phyloP scores from a whole-genome alignment of 495 filamentous ascomycete genomes.

The Collariella sp. region DNA sequence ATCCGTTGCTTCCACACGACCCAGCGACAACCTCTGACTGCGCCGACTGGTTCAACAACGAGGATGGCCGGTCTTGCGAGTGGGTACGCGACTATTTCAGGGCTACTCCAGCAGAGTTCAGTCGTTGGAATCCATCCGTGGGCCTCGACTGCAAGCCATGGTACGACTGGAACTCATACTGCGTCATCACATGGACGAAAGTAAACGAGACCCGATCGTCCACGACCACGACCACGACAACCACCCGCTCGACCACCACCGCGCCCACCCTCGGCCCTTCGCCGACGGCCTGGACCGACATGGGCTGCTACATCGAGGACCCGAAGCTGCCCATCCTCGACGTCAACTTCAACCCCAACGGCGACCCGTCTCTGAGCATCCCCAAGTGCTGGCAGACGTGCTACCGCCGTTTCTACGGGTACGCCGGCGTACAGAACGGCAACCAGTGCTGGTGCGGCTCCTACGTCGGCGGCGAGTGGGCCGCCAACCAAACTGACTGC shows the following conservation, averaged over 20 bases:
- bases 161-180: constrained; percentile 13
- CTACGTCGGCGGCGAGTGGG: constrained; percentile 17
- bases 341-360: constrained; percentile 2
- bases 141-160: constrained; percentile 17
- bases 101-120: constrained; percentile 11
- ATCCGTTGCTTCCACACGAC: background rate
- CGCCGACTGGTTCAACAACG: constrained; percentile 16
- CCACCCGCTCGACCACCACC: constrained; percentile 1
- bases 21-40: constrained; percentile 2
- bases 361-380: constrained; percentile 7
- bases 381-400: constrained; percentile 12
- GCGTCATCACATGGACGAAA: constrained; percentile 10
- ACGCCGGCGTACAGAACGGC: constrained; percentile 18
- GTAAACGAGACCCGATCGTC: background rate
- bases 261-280: constrained; percentile 10
- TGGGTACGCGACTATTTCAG: constrained; percentile 9
- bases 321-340: constrained; percentile 8
- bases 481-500: constrained; percentile 17
- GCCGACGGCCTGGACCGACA: constrained; percentile 10
- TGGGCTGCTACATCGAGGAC: constrained; percentile 17
- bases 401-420: constrained; percentile 8
- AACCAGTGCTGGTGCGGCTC: constrained; percentile 26
- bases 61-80: constrained; percentile 8
- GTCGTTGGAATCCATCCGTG: constrained; percentile 16
- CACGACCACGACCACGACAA: background rate